phyloP scores from a whole-genome alignment of 345 rosid genomes.

The Eucalyptus cladocalyx region DNA sequence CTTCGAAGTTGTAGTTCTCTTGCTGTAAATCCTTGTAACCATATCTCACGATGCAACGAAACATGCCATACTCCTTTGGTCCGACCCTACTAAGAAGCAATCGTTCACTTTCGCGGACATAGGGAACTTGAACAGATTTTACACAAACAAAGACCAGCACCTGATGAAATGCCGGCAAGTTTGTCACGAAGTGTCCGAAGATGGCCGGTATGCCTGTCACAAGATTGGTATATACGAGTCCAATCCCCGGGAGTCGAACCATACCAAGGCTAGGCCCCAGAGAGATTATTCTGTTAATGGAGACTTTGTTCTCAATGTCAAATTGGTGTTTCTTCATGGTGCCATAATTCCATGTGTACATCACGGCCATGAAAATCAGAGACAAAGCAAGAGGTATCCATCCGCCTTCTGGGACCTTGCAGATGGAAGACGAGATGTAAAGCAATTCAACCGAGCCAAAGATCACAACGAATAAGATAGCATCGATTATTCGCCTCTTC shows the following conservation, averaged over 20 bases:
- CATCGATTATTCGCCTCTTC: constrained; percentile 33
- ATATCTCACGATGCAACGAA: constrained; percentile 72
- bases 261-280: constrained; percentile 76
- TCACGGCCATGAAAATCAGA: constrained; percentile 33
- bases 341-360: constrained; percentile 89
- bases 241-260: constrained; percentile 84
- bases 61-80: constrained; percentile 67
- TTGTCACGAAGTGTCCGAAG: constrained; percentile 79
- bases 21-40: constrained; percentile 77
- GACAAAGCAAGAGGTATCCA: constrained; percentile 74
- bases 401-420: constrained; percentile 68
- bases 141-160: constrained; percentile 70
- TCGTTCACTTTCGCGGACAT: constrained; percentile 45
- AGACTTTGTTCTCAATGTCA: constrained; percentile 69
- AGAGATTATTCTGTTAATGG: constrained; percentile 51
- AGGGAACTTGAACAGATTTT: constrained; percentile 75
- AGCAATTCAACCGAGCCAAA: constrained; percentile 64
- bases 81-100: constrained; percentile 60
- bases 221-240: constrained; percentile 55
- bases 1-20: constrained; percentile 64
- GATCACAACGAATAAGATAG: constrained; percentile 32
- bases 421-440: constrained; percentile 50
- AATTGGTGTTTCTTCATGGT: constrained; percentile 63
- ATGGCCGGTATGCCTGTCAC: constrained; percentile 74
- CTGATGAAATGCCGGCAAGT: constrained; percentile 71